Percentiles rank a stretch among this genome's conserved stretches.
These are phyloP conservation scores for Pseudocercospora macadamiae DNA, from an alignment of 2,329 filamentous ascomycete species.

Conservation along the genomic window DNA sequence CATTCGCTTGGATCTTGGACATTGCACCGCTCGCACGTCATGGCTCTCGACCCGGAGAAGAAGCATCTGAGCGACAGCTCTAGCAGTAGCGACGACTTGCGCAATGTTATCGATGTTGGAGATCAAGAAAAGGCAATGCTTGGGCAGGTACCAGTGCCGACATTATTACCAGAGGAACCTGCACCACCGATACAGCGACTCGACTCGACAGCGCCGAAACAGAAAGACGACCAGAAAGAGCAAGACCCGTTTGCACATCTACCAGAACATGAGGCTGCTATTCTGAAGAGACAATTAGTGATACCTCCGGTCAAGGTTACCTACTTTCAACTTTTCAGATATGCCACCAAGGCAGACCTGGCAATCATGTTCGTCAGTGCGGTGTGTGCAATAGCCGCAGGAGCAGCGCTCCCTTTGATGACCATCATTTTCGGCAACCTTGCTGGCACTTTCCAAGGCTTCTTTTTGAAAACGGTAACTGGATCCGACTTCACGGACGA, in stretches of 20 bases:
- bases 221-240: slow-evolving; percentile 28
- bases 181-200: slow-evolving; percentile 32
- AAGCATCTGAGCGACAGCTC: slow-evolving; percentile 17
- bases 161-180: slow-evolving; percentile 30
- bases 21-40: neutral
- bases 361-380: slow-evolving; percentile 45
- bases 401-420: slow-evolving; percentile 43
- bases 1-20: slow-evolving; percentile 10
- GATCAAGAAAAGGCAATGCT: slow-evolving; percentile 36
- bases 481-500: slow-evolving; percentile 62
- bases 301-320: slow-evolving; percentile 47
- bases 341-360: slow-evolving; percentile 46
- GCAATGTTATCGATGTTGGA: slow-evolving; percentile 27
- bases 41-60: slow-evolving; percentile 13
- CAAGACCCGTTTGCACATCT: slow-evolving; percentile 42
- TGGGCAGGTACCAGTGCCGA: slow-evolving; percentile 37
- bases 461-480: slow-evolving; percentile 51
- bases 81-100: slow-evolving; percentile 28
- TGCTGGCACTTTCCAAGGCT: slow-evolving; percentile 70
- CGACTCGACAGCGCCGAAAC: slow-evolving; percentile 30
- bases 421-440: slow-evolving; percentile 73
- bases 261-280: slow-evolving; percentile 41
- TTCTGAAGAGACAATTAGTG: slow-evolving; percentile 44
- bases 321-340: slow-evolving; percentile 48
- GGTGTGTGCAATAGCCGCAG: slow-evolving; percentile 40